Percentiles rank a stretch among this genome's conserved stretches.
Conservation (phyloP, 1,139 yeast genomes). For the Yamadazyma buinensis region DNA sequence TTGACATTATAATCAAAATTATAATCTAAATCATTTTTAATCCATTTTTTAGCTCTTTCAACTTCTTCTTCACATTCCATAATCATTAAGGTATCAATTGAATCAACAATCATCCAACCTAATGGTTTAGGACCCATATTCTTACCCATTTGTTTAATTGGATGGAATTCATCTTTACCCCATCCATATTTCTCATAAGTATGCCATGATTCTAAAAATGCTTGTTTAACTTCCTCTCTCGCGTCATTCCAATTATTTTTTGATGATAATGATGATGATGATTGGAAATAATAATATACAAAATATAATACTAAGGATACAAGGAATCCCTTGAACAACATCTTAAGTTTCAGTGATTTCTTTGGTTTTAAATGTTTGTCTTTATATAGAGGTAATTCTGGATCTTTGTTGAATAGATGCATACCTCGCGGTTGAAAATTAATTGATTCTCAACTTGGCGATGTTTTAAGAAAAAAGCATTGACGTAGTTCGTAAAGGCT, state of each 20-base stretch:
- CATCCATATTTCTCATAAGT: slow-evolving; percentile 76
- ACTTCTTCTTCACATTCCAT: slow-evolving; percentile 76
- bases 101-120: slow-evolving; percentile 95
- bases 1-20: slow-evolving; percentile 69
- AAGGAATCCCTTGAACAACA: slow-evolving; percentile 44
- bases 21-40: slow-evolving; percentile 47
- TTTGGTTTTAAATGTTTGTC: slow-evolving; percentile 21
- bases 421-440: too few species aligned
- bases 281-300: slow-evolving; percentile 21
- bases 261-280: not conserved
- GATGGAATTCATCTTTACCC: slow-evolving; percentile 53
- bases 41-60: slow-evolving; percentile 69
- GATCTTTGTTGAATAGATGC: slow-evolving; percentile 5
- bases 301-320: slow-evolving; percentile 37
- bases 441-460: too few species aligned
- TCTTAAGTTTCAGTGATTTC: slow-evolving; percentile 17
- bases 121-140: slow-evolving; percentile 82
- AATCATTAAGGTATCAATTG: slow-evolving; percentile 76
- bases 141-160: slow-evolving; percentile 57
- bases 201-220: slow-evolving; percentile 74
- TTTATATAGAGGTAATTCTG: slow-evolving; percentile 27
- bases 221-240: slow-evolving; percentile 55
- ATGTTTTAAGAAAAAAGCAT: too few species aligned
- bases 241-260: slow-evolving; percentile 35
- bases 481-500: too few species aligned